Conservation (phyloP, 2,329 filamentous ascomycete species). For the Clonostachys rhizophaga region DNA sequence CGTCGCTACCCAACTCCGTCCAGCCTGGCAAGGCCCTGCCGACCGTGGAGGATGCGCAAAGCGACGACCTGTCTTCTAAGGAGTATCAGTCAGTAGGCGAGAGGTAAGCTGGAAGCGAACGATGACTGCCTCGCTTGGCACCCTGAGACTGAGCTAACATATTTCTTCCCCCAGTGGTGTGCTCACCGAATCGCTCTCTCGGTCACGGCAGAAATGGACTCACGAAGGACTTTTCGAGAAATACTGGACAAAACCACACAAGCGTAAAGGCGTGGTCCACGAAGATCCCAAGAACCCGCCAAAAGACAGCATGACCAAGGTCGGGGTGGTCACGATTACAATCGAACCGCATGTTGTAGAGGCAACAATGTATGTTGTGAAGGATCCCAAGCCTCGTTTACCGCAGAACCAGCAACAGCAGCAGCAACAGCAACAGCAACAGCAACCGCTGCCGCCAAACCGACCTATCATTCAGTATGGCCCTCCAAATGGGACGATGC, state of each 20-base stretch:
- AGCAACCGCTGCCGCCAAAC: conserved; percentile 10
- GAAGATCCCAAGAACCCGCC: conserved; percentile 64
- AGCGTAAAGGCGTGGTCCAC: conserved; percentile 59
- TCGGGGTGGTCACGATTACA: conserved; percentile 69
- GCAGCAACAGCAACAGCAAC: conserved; percentile 3
- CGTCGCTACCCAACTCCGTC: conserved; percentile 57
- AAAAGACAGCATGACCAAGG: conserved; percentile 67
- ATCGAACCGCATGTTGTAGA: conserved; percentile 79
- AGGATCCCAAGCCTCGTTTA: conserved; percentile 49
- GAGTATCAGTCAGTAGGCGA: conserved; percentile 73
- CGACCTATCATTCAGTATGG: conserved; percentile 63
- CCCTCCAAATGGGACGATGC: conserved; percentile 58
- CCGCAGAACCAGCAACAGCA: conserved; percentile 24
- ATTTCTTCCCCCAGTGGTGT: conserved; percentile 53
- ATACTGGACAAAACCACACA: conserved; percentile 71
- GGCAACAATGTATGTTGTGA: conserved; percentile 68
- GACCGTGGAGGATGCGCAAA: conserved; percentile 63
- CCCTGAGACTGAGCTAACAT: conserved; percentile 10
- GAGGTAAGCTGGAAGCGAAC: conserved; percentile 41
- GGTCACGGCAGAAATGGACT: conserved; percentile 72
- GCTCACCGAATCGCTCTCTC: conserved; percentile 65
- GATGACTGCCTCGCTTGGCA: not conserved
- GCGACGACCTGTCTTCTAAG: conserved; percentile 53
- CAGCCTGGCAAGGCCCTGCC: conserved; percentile 65
- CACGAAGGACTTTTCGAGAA: conserved; percentile 69